Conservation (phyloP, 106 monocot species). For the Dendrobium catenatum region DNA sequence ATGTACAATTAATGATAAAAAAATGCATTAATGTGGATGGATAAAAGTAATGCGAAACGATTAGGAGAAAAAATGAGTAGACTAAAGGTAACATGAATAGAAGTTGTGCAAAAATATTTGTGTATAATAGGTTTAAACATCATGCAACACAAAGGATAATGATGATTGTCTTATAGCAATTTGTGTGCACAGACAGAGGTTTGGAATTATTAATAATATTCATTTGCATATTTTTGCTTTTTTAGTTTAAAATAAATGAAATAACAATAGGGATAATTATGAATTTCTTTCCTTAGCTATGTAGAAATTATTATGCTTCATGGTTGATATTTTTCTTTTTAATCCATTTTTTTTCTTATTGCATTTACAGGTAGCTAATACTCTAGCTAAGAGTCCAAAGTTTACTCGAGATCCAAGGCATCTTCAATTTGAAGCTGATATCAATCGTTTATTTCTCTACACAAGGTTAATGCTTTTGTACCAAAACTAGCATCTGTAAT, state of each 20-base stretch:
- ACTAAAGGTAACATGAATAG: background rate
- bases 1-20: background rate
- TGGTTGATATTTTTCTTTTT: background rate
- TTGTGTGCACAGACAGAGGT: background rate
- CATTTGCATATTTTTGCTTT: background rate
- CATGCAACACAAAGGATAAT: background rate
- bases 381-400: conserved; percentile 57
- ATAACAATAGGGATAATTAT: background rate
- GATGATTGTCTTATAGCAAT: background rate
- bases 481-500: background rate
- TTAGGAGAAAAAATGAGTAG: background rate
- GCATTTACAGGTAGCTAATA: conserved; percentile 17
- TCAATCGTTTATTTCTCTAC: conserved; percentile 88
- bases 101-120: background rate
- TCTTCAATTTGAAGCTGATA: conserved; percentile 89
- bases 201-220: background rate
- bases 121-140: background rate
- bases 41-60: background rate
- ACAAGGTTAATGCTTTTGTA: conserved; percentile 49
- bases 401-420: conserved; percentile 90
- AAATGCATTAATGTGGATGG: background rate
- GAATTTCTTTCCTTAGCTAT: background rate
- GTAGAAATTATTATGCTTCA: background rate
- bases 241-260: background rate
- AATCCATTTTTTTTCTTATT: background rate